Evolutionary conservation across 495 filamentous ascomycete species (phyloP).

Genomic region (Penicillium cosmopolitanum): DNA sequence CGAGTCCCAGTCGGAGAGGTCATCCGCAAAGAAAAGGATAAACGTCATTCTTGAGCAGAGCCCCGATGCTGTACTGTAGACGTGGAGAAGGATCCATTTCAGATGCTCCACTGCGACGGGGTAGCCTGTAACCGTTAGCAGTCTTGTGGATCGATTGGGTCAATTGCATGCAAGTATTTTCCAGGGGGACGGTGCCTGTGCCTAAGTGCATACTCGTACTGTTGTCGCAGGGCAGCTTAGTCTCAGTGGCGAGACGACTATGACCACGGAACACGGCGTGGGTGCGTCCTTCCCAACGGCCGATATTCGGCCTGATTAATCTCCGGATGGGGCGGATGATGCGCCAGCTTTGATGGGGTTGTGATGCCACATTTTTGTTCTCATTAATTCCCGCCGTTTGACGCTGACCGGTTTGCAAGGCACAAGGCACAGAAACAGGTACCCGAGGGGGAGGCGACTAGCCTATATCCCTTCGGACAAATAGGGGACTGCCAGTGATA

Average conservation of each 20-base stretch:
- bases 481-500: neutral
- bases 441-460: conserved; percentile 4
- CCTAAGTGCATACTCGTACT: too few species aligned
- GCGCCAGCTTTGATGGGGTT: conserved; percentile 8
- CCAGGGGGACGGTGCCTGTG: too few species aligned
- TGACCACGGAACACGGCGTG: conserved; percentile 13
- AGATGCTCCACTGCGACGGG: conserved; percentile 16
- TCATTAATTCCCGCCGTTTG: conserved; percentile 7
- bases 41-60: conserved; percentile 29
- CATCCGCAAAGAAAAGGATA: conserved; percentile 13
- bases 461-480: neutral
- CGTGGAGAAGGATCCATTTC: conserved; percentile 21
- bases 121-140: conserved; percentile 9
- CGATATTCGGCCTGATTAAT: neutral
- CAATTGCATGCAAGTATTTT: conserved; percentile 1
- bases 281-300: neutral
- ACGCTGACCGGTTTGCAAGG: neutral
- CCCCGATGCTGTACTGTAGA: conserved; percentile 6
- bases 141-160: neutral
- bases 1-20: conserved; percentile 29
- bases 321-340: conserved; percentile 13
- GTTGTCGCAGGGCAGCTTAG: conserved; percentile 1
- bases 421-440: conserved; percentile 2
- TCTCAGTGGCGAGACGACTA: conserved; percentile 10
- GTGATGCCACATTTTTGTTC: neutral